Percentiles rank a stretch among this genome's conserved stretches.
Evolutionary conservation across 495 filamentous ascomycete species (phyloP).

Genomic region (Hypoxylon rickii): DNA sequence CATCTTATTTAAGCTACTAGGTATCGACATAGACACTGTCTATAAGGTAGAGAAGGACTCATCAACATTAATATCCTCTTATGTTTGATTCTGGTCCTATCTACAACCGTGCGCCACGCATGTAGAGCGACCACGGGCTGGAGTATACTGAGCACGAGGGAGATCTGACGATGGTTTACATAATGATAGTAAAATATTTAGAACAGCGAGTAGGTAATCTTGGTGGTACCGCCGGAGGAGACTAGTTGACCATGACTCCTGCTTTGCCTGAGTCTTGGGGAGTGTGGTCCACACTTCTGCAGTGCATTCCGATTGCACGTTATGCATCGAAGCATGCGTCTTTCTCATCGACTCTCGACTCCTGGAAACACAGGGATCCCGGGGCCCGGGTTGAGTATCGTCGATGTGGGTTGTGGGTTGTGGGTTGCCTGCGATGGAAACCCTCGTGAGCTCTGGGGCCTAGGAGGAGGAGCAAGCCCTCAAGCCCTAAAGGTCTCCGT

Average conservation of each 20-base stretch:
- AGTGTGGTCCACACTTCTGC: constrained; percentile 7
- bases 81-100: too few species aligned
- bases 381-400: constrained; percentile 6
- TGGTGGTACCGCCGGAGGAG: neutral
- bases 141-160: too few species aligned
- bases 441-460: constrained; percentile 5
- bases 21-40: neutral
- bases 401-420: constrained; percentile 14
- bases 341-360: constrained; percentile 18
- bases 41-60: too few species aligned
- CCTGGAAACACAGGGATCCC: constrained; percentile 27
- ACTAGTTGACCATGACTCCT: constrained; percentile 22
- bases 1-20: too few species aligned
- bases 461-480: constrained; percentile 3
- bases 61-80: too few species aligned
- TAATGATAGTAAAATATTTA: constrained; percentile 26
- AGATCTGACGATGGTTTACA: constrained; percentile 16
- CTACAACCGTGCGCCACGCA: too few species aligned
- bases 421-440: constrained; percentile 14
- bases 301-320: constrained; percentile 25
- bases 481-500: too few species aligned
- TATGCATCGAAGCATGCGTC: constrained; percentile 17
- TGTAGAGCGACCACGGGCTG: too few species aligned
- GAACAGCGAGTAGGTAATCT: constrained; percentile 4
- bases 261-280: constrained; percentile 12